Percentiles rank a stretch among this genome's conserved stretches.
phyloP scores from a whole-genome alignment of 1,284 basidiomycete species.

The Pisolithus thermaeus region DNA sequence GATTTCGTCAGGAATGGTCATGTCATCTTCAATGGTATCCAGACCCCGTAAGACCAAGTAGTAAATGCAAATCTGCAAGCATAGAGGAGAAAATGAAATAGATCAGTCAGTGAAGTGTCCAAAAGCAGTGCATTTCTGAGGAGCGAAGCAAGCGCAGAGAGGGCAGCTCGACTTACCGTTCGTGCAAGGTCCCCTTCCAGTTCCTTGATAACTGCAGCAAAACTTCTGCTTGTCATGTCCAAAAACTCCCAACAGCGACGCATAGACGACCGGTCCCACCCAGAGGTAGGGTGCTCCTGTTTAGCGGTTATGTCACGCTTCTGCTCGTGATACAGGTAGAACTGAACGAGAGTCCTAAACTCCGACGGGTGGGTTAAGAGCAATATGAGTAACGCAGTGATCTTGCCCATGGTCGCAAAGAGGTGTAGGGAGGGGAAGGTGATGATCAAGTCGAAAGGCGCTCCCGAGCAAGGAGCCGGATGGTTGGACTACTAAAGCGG shows the following conservation, averaged over 20 bases:
- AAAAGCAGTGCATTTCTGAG: not conserved
- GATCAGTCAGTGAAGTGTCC: not conserved
- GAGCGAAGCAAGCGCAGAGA: not conserved
- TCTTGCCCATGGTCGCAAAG: slow-evolving; percentile 16
- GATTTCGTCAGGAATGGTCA: slow-evolving; percentile 83
- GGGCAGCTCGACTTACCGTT: slow-evolving; percentile 54
- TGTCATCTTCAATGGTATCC: slow-evolving; percentile 98
- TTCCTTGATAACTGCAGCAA: slow-evolving; percentile 94
- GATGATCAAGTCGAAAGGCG: not conserved
- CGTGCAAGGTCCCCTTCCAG: slow-evolving; percentile 92
- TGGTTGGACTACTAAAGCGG: slow-evolving; percentile 1
- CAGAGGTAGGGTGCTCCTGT: slow-evolving; percentile 66
- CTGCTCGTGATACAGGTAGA: slow-evolving; percentile 72
- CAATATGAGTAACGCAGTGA: slow-evolving; percentile 46
- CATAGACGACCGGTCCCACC: slow-evolving; percentile 85
- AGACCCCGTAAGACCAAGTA: slow-evolving; percentile 92
- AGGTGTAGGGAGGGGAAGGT: not conserved
- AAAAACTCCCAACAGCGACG: slow-evolving; percentile 87
- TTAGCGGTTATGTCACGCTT: slow-evolving; percentile 75
- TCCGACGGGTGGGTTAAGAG: slow-evolving; percentile 73
- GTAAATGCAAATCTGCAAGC: slow-evolving; percentile 80
- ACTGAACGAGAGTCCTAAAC: slow-evolving; percentile 74
- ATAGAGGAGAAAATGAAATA: not conserved
- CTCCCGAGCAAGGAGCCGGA: not conserved
- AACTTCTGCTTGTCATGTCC: slow-evolving; percentile 86